These are phyloP conservation scores for Orychophragmus violaceus DNA, from an alignment of 345 rosid species.

Conservation along the genomic window DNA sequence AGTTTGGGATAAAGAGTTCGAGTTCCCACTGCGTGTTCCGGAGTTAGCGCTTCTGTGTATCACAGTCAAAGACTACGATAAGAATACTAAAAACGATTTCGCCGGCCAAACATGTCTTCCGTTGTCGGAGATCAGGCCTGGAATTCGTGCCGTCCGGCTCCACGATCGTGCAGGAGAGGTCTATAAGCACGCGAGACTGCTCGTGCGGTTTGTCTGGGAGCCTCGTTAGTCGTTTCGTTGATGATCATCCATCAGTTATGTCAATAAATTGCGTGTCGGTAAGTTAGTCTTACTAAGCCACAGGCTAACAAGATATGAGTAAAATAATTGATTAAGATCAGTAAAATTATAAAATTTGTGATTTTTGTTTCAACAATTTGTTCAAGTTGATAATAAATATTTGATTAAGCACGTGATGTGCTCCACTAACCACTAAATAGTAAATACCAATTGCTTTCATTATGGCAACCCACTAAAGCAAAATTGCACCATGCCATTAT, in stretches of 20 bases:
- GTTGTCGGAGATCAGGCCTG: constrained; percentile 50
- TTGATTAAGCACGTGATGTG: background rate
- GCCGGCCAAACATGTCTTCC: constrained; percentile 88
- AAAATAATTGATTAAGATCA: background rate
- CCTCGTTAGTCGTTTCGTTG: background rate
- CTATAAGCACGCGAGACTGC: constrained; percentile 48
- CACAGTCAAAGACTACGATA: constrained; percentile 64
- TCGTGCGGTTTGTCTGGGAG: constrained; percentile 26
- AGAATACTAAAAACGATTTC: constrained; percentile 64
- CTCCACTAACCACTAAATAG: constrained; percentile 14
- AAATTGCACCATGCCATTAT: background rate
- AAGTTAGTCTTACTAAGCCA: background rate
- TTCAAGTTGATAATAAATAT: background rate
- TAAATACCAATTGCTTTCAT: background rate
- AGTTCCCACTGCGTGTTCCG: constrained; percentile 65
- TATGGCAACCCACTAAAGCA: background rate
- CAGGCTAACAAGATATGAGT: background rate
- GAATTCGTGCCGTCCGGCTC: constrained; percentile 67
- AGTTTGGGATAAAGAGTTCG: constrained; percentile 76
- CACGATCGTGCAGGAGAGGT: constrained; percentile 48
- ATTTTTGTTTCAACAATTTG: background rate
- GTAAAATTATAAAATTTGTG: background rate
- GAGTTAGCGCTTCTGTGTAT: constrained; percentile 66
- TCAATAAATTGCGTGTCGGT: background rate
- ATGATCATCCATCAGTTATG: background rate